phyloP scores from a whole-genome alignment of 2,329 filamentous ascomycete genomes.

The Exophiala sp. region DNA sequence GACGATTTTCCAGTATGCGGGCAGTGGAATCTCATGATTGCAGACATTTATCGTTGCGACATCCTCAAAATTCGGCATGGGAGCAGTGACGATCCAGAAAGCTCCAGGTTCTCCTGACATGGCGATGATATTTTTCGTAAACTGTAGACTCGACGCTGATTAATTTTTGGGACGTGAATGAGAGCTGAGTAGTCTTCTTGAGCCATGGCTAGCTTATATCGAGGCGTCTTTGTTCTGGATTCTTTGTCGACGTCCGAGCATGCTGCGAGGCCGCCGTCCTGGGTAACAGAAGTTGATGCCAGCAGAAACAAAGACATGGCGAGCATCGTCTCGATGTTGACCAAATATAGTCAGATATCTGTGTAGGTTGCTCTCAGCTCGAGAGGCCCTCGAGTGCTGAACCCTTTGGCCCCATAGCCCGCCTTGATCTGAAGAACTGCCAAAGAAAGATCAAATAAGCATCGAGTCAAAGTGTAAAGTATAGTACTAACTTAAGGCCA shows the following conservation, averaged over 20 bases:
- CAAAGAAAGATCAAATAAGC: background rate
- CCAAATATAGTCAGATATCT: background rate
- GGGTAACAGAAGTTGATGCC: too few relatives aligned
- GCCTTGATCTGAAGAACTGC: constrained; percentile 6
- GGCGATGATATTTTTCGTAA: background rate
- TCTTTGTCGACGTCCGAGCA: too few relatives aligned
- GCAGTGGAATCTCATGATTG: constrained; percentile 16
- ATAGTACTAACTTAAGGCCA: background rate
- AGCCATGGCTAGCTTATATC: background rate
- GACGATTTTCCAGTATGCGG: constrained; percentile 19
- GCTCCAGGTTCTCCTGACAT: constrained; percentile 1
- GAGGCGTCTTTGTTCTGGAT: too few relatives aligned
- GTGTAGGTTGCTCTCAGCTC: background rate
- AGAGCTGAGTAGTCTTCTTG: background rate
- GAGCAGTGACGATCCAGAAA: constrained; percentile 16
- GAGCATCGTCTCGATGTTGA: too few relatives aligned
- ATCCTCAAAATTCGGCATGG: constrained; percentile 16
- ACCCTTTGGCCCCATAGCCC: background rate
- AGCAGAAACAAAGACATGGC: too few relatives aligned
- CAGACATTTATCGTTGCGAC: constrained; percentile 20
- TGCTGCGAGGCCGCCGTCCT: too few relatives aligned
- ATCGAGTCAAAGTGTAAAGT: background rate
- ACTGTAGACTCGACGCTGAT: background rate
- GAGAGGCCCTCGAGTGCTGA: too few relatives aligned
- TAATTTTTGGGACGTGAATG: background rate